Base-by-base conservation (phyloP, 2,329 filamentous ascomycete genomes). In the Colletotrichum sp. region DNA sequence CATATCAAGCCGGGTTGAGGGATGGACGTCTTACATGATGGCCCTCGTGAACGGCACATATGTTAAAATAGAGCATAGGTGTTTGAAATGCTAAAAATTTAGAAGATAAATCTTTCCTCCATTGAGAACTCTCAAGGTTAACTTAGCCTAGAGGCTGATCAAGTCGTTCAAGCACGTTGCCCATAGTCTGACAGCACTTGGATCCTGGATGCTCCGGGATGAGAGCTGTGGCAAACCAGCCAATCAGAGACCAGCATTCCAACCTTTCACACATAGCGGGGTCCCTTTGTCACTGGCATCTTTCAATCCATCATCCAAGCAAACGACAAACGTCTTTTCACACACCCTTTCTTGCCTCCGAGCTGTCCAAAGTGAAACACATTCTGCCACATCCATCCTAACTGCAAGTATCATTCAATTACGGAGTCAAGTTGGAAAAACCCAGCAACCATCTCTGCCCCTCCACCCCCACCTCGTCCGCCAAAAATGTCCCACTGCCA, bases 401-500 rank as follows among this genome's bases (percentile, higher is more conserved):
- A 56, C 10, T 8, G 24, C 15, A 38, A 12, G 10, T 32, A 9
- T 26, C 15, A 18, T 13, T 3, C 2, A 2, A 2, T 18, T 24
- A 4, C 3, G 21, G 18, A 7, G 5, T 21, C 8, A 6, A 21
- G 18, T 30, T n/a, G 8, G 32, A 60, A 16, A 16, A 48, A 13
- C 12, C 2, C 9, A 36, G 13, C 15, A 15, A 7, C 5, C 16
- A 30, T 7, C 12, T 26, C 58, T 18, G 43, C 36, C 38, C 28
- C 10, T 43, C 38, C 38, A 64, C 32, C 36, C 55, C 36, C 61
- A 71, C 21, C 61, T 36, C 28, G 13, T 7, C 24, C 6, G 26
- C 38, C 26, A 64, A 68, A 68, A 67, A 87, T 87, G 85, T 85
- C 85, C 55, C 88, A 89, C 80, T 89, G 88, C 78, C 88, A 89